Conservation (phyloP, 306 rosid species). For the Canavalia ensiformis region DNA sequence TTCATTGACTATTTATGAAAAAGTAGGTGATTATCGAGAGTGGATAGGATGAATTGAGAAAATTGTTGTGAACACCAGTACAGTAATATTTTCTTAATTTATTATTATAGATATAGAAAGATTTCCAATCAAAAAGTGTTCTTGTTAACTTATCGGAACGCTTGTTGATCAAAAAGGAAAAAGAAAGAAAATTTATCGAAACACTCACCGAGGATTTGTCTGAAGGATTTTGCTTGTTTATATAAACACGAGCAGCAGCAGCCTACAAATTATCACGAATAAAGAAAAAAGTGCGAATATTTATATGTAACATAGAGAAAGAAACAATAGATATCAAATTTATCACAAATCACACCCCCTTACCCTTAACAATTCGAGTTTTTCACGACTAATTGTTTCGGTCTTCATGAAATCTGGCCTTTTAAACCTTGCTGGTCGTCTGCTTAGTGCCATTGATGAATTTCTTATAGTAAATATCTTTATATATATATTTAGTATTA, state of each 20-base stretch:
- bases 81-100: too few species aligned
- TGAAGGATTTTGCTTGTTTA: not conserved
- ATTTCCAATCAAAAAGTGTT: too few species aligned
- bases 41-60: too few species aligned
- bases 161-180: too few species aligned
- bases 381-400: not conserved
- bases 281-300: not conserved
- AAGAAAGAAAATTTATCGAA: not conserved
- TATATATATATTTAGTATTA: not conserved
- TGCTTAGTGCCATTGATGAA: slow-evolving; percentile 30
- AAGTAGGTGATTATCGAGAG: too few species aligned
- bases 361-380: slow-evolving; percentile 26
- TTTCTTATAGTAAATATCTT: not conserved
- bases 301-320: not conserved
- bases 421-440: slow-evolving; percentile 53
- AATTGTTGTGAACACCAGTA: too few species aligned
- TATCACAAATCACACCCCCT: not conserved
- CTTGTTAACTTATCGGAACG: too few species aligned
- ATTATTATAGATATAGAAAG: too few species aligned
- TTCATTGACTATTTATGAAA: too few species aligned
- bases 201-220: slow-evolving; percentile 23
- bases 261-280: not conserved
- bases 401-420: slow-evolving; percentile 1
- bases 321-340: not conserved
- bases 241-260: slow-evolving; percentile 40